Evolutionary conservation across 768 basidiomycete species (phyloP), one percentile per base, ranked within the genome.

Genomic region (Termitomyces titanicus): DNA sequence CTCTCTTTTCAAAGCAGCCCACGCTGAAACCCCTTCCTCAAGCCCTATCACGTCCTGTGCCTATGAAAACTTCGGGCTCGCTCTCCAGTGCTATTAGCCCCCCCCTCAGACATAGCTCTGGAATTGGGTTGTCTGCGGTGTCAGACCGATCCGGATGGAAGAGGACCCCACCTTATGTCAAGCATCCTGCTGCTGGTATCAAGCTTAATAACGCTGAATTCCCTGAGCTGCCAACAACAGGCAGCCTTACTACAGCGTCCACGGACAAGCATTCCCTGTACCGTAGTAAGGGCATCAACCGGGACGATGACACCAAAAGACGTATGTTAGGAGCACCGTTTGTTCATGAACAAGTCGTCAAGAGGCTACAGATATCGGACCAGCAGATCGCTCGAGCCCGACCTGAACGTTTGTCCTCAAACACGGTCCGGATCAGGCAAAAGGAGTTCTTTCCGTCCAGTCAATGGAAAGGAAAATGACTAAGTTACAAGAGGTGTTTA

Each of bases 361-460:
- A 7, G 15, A 38, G 47, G 27, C 33, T 46, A 10, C 31, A 44
- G 9, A 44, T 50, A 31, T 57, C 56, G 24, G 46, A 43, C 9
- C 15, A 39, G 24, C 40, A 53, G 47, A 53, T 57, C 29, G 34
- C 51, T 35, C 47, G 47, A 37, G 33, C 49, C 6, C 47, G 6
- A 12, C 13, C 17, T 27, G 9, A 31, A 47, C 15, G 37, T 12
- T 12, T 17, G 15, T 43, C 1, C 10, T 27, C 44, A 9, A 20
- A 40, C 13, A 29, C 11, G 10, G 15, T 8, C 18, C 12, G 15
- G 15, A 34, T 5, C 7, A 31, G 18, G 25, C 11, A 20, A 13
- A 0, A 12, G 11, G 11, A 24, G 34, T 18, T 10, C 8, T 35
- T 12, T 25, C 38, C 24, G 45, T 25, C 10, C 2, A 7, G 22